These are phyloP conservation scores for Phytophthora sojae DNA, from an alignment of 352 stramenopile genomes.

Conservation along the genomic window DNA sequence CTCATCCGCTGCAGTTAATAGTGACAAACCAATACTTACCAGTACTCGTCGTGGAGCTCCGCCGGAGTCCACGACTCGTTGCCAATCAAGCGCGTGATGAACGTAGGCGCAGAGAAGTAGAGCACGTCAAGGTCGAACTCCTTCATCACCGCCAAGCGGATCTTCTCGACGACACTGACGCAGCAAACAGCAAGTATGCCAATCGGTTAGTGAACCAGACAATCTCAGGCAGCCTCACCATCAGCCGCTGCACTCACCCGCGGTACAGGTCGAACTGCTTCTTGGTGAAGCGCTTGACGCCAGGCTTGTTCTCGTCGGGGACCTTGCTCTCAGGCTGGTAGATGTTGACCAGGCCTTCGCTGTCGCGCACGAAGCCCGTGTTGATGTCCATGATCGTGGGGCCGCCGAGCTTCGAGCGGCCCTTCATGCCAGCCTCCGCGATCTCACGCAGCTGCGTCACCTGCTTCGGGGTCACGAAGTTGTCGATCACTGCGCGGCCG, in stretches of 20 bases:
- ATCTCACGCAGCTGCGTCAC: slow-evolving; percentile 80
- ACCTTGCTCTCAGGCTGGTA: slow-evolving; percentile 70
- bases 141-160: slow-evolving; percentile 78
- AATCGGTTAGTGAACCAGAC: background rate
- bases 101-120: slow-evolving; percentile 94
- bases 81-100: slow-evolving; percentile 91
- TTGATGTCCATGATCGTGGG: slow-evolving; percentile 95
- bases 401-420: slow-evolving; percentile 71
- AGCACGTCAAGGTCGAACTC: slow-evolving; percentile 81
- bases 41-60: slow-evolving; percentile 94
- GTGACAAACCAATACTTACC: slow-evolving; percentile 37
- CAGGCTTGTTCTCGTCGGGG: slow-evolving; percentile 41
- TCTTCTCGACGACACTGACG: slow-evolving; percentile 76
- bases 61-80: slow-evolving; percentile 80
- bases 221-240: background rate
- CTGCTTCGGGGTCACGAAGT: slow-evolving; percentile 76
- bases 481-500: slow-evolving; percentile 72
- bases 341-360: slow-evolving; percentile 89
- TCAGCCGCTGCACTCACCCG: slow-evolving; percentile 33
- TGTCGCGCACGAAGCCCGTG: slow-evolving; percentile 89
- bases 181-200: slow-evolving; percentile 3
- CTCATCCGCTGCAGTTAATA: too few species aligned
- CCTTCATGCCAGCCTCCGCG: slow-evolving; percentile 84
- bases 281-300: slow-evolving; percentile 71
- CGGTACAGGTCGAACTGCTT: slow-evolving; percentile 88